Conservation (phyloP, 305 asterid genomes). For the Fraxinus floribunda region DNA sequence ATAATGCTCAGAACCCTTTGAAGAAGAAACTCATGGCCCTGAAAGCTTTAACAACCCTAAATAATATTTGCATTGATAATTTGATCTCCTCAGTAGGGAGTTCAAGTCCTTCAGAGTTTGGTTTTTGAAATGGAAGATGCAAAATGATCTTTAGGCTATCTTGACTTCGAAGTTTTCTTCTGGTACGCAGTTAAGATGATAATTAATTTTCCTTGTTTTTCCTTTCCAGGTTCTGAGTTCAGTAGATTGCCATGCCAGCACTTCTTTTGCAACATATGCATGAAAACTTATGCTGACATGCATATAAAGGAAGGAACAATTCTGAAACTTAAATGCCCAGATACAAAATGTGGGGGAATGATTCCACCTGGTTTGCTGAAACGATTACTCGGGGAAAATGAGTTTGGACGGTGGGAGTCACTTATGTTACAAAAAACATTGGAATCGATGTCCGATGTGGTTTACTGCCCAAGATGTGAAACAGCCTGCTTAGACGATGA, state of each 20-base stretch:
- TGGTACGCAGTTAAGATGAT: background rate
- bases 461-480: slow-evolving; percentile 94
- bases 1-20: background rate
- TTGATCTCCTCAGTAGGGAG: background rate
- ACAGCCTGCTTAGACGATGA: slow-evolving; percentile 82
- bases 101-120: background rate
- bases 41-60: background rate
- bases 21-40: background rate
- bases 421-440: slow-evolving; percentile 68
- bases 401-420: slow-evolving; percentile 82
- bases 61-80: background rate
- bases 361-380: slow-evolving; percentile 83
- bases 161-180: slow-evolving; percentile 9
- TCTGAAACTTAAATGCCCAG: slow-evolving; percentile 69
- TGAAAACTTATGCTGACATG: slow-evolving; percentile 70
- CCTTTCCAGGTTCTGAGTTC: slow-evolving; percentile 68
- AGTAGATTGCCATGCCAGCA: slow-evolving; percentile 78
- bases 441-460: slow-evolving; percentile 84
- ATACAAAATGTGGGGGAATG: slow-evolving; percentile 81
- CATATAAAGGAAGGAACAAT: slow-evolving; percentile 81
- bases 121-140: background rate
- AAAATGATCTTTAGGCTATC: background rate
- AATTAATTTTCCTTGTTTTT: slow-evolving; percentile 14
- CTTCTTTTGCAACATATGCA: slow-evolving; percentile 71
- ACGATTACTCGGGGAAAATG: slow-evolving; percentile 64